Conservation (phyloP, 495 filamentous ascomycete species). For the Hypomontagnella monticulosa region DNA sequence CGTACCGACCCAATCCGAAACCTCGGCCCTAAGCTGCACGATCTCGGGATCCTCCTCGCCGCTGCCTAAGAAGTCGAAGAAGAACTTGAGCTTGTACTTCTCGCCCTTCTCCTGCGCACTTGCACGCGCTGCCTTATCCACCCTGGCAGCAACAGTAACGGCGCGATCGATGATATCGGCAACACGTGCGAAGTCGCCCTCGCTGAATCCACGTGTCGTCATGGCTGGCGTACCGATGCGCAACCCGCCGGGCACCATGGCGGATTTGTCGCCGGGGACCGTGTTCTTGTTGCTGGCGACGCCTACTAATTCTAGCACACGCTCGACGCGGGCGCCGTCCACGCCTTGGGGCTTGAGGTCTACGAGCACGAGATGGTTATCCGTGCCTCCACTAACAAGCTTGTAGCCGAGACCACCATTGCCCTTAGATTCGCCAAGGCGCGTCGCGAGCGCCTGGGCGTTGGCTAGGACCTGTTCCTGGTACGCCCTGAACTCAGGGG, state of each 20-base stretch:
- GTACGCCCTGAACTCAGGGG: slow-evolving; percentile 86
- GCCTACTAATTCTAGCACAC: slow-evolving; percentile 91
- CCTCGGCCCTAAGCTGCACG: slow-evolving; percentile 84
- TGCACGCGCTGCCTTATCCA: slow-evolving; percentile 83
- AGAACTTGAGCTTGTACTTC: slow-evolving; percentile 88
- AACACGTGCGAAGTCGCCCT: slow-evolving; percentile 88
- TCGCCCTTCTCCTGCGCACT: slow-evolving; percentile 78
- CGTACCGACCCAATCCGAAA: slow-evolving; percentile 94
- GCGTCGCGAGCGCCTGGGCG: slow-evolving; percentile 81
- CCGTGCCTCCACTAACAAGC: slow-evolving; percentile 91
- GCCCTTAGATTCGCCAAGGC: slow-evolving; percentile 75
- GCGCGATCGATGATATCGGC: slow-evolving; percentile 94
- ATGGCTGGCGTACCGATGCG: slow-evolving; percentile 95
- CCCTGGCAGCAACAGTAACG: slow-evolving; percentile 80
- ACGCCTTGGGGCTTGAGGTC: slow-evolving; percentile 91
- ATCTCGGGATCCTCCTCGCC: slow-evolving; percentile 88
- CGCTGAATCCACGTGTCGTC: slow-evolving; percentile 91
- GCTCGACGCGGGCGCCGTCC: slow-evolving; percentile 93
- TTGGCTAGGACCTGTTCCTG: slow-evolving; percentile 89
- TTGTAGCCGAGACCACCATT: slow-evolving; percentile 85
- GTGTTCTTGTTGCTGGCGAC: slow-evolving; percentile 99
- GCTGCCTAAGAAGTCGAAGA: slow-evolving; percentile 81
- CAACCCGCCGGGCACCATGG: slow-evolving; percentile 89
- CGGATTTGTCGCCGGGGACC: slow-evolving; percentile 93
- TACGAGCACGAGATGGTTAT: slow-evolving; percentile 96